Evolutionary conservation across 495 filamentous ascomycete genomes (phyloP).

Genomic region (Neurospora sp.): DNA sequence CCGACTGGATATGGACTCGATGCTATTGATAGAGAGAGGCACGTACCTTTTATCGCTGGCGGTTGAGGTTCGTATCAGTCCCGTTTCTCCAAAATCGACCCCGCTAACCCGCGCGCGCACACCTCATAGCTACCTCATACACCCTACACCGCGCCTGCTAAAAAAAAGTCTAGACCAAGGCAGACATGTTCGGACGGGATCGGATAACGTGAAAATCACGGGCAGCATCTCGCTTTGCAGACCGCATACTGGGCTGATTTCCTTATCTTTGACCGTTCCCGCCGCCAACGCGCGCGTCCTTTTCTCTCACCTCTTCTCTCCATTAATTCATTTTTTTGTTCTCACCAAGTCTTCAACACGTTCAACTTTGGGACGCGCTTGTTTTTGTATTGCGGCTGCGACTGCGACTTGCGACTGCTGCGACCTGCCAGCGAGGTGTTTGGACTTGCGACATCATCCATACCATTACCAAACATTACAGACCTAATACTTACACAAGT

Average conservation of each 20-base stretch:
- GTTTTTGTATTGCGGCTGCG: not conserved
- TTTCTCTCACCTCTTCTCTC: not conserved
- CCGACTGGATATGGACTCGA: not conserved
- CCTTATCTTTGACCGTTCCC: not conserved
- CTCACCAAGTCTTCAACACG: not conserved
- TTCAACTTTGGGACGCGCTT: not conserved
- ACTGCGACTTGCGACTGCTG: not conserved
- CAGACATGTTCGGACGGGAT: not conserved
- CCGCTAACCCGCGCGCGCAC: not conserved
- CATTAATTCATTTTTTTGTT: not conserved
- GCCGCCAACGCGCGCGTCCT: not conserved
- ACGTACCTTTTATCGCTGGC: not conserved
- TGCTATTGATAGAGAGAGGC: not conserved
- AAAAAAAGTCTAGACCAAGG: not conserved
- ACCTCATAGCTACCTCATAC: not conserved
- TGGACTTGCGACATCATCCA: not conserved
- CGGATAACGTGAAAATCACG: not conserved
- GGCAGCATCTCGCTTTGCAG: not conserved
- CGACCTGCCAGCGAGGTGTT: not conserved
- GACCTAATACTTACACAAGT: not conserved
- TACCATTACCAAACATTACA: not conserved
- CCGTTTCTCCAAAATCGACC: not conserved
- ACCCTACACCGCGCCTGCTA: not conserved
- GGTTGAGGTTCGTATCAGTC: no score
- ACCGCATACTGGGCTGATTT: not conserved